Evolutionary conservation across 306 rosid species (phyloP).

Genomic region (Sesbania bispinosa): DNA sequence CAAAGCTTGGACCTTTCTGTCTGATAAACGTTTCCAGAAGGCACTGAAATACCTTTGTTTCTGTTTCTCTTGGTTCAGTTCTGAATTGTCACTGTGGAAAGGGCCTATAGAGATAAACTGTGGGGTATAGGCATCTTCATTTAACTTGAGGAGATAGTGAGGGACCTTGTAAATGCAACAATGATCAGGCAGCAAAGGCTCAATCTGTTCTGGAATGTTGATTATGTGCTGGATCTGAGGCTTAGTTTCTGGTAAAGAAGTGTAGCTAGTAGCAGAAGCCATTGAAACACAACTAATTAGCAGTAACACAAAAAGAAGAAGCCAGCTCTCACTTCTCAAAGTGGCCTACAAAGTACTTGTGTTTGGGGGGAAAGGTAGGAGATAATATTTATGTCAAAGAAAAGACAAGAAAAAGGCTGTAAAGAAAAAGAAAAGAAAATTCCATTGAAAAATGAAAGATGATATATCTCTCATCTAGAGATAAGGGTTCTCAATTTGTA

Average conservation of each 20-base stretch:
- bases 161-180: conserved; percentile 39
- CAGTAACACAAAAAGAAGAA: background rate
- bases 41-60: conserved; percentile 29
- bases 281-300: background rate
- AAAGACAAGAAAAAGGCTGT: background rate
- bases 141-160: background rate
- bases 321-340: background rate
- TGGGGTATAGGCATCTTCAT: conserved; percentile 24
- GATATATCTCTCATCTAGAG: background rate
- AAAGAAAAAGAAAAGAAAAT: background rate
- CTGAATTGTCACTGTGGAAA: conserved; percentile 4
- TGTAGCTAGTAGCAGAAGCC: background rate
- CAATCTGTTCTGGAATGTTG: conserved; percentile 20
- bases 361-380: no score
- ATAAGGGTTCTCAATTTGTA: no score
- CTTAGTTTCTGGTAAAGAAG: background rate
- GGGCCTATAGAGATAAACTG: conserved; percentile 33
- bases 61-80: conserved; percentile 17
- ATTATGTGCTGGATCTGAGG: conserved; percentile 21
- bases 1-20: conserved; percentile 7
- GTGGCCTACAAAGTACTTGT: no score
- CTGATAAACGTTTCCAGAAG: conserved; percentile 17
- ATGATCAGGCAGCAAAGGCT: background rate
- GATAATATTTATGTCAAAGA: no score
- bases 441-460: background rate